phyloP scores from a whole-genome alignment of 2,329 filamentous ascomycete species.

The Canariomyces notabilis region DNA sequence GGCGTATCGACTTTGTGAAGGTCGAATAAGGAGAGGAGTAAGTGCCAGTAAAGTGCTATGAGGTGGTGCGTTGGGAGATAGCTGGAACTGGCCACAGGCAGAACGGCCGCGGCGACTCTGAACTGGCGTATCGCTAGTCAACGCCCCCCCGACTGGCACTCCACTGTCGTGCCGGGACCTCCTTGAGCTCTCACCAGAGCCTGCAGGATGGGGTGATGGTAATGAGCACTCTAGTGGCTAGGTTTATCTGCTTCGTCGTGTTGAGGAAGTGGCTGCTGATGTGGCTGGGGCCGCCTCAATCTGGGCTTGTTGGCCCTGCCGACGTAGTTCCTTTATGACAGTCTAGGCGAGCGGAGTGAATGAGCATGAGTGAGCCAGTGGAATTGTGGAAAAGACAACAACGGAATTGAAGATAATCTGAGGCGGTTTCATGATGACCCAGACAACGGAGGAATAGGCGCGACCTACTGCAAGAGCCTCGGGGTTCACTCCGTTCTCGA shows the following conservation, averaged over 20 bases:
- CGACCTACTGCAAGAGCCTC: constrained; percentile 81
- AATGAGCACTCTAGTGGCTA: not conserved
- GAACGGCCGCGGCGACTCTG: too few species aligned
- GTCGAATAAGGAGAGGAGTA: too few species aligned
- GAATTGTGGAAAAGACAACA: not conserved
- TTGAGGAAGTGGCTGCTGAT: not conserved
- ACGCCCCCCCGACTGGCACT: too few species aligned
- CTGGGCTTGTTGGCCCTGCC: constrained; percentile 49
- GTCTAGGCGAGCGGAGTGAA: constrained; percentile 35
- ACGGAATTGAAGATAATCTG: not conserved
- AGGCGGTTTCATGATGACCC: not conserved
- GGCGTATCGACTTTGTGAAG: too few species aligned
- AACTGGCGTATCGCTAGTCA: too few species aligned
- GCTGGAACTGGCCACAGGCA: too few species aligned
- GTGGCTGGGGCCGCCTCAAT: constrained; percentile 31
- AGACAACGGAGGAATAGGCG: not conserved
- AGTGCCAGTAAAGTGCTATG: too few species aligned
- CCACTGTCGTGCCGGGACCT: too few species aligned
- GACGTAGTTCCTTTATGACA: constrained; percentile 56
- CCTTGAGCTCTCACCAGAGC: not conserved
- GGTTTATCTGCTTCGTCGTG: constrained; percentile 16
- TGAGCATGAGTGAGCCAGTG: not conserved
- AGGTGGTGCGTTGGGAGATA: too few species aligned
- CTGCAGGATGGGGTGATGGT: not conserved
- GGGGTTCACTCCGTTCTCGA: constrained; percentile 95